phyloP scores from a whole-genome alignment of 83 land plant genomes.

The Thuja plicata region DNA sequence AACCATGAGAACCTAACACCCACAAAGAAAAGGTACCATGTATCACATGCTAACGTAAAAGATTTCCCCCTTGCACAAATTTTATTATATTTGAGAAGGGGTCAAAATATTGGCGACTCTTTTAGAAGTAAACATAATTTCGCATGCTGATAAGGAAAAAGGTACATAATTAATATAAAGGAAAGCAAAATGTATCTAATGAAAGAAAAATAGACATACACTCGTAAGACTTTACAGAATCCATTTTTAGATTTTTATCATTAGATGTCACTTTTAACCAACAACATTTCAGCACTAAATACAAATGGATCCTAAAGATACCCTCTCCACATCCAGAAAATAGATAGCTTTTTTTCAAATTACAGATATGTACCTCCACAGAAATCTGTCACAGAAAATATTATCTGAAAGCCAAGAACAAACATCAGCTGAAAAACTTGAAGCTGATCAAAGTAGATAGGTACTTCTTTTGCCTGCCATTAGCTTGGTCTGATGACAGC shows the following conservation, averaged over 20 bases:
- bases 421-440: background rate
- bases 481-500: background rate
- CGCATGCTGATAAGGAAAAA: too few relatives aligned
- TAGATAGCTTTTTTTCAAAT: background rate
- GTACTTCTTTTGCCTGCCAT: background rate
- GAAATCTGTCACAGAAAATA: background rate
- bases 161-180: too few relatives aligned
- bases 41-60: too few relatives aligned
- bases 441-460: background rate
- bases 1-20: too few relatives aligned
- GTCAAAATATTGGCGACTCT: too few relatives aligned
- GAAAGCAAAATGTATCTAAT: background rate
- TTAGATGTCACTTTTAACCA: background rate
- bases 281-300: background rate
- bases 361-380: background rate
- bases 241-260: background rate
- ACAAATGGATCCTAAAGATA: background rate
- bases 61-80: too few relatives aligned
- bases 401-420: background rate
- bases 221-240: background rate
- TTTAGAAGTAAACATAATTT: too few relatives aligned
- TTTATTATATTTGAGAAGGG: too few relatives aligned
- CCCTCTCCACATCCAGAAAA: background rate
- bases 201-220: background rate
- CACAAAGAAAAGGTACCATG: too few relatives aligned